Conservation (phyloP, 2,329 filamentous ascomycete genomes). For the Colletotrichum lindemuthianum region DNA sequence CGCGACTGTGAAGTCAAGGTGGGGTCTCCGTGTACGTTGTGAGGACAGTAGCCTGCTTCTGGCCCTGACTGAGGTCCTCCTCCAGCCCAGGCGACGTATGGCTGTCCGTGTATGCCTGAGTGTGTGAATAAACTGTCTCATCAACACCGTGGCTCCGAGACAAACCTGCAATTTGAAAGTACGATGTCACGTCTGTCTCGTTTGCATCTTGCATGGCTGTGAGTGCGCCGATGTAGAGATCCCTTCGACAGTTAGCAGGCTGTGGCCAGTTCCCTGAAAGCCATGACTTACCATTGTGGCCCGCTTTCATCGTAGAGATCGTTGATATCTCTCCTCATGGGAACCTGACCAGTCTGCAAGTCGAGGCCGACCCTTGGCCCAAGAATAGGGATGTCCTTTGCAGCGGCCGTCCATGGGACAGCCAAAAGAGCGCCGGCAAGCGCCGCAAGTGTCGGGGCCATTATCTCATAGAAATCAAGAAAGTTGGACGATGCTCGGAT, state of each 20-base stretch:
- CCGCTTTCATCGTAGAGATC: slow-evolving; percentile 53
- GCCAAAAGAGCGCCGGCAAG: slow-evolving; percentile 13
- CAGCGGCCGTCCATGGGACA: slow-evolving; percentile 2
- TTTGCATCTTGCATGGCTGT: slow-evolving; percentile 62
- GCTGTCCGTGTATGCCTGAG: slow-evolving; percentile 71
- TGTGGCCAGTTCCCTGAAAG: not conserved
- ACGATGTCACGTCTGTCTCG: slow-evolving; percentile 61
- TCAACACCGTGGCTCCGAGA: no score
- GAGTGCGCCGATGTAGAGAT: slow-evolving; percentile 70
- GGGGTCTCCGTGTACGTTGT: slow-evolving; percentile 26
- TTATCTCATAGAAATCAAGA: slow-evolving; percentile 1
- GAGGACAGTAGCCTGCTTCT: slow-evolving; percentile 34
- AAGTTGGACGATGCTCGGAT: not conserved
- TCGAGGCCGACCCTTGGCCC: slow-evolving; percentile 51
- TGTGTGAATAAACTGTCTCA: not conserved
- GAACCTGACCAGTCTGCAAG: slow-evolving; percentile 50
- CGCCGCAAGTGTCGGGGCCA: not conserved
- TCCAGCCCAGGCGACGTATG: slow-evolving; percentile 61
- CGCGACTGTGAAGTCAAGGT: not conserved
- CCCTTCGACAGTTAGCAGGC: slow-evolving; percentile 25
- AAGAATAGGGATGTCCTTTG: slow-evolving; percentile 43
- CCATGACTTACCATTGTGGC: slow-evolving; percentile 58
- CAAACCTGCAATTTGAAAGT: slow-evolving; percentile 69
- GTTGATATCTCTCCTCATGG: slow-evolving; percentile 59
- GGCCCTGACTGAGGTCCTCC: slow-evolving; percentile 33